phyloP scores from a whole-genome alignment of 768 basidiomycete genomes.

The Pleurotus tuoliensis region DNA sequence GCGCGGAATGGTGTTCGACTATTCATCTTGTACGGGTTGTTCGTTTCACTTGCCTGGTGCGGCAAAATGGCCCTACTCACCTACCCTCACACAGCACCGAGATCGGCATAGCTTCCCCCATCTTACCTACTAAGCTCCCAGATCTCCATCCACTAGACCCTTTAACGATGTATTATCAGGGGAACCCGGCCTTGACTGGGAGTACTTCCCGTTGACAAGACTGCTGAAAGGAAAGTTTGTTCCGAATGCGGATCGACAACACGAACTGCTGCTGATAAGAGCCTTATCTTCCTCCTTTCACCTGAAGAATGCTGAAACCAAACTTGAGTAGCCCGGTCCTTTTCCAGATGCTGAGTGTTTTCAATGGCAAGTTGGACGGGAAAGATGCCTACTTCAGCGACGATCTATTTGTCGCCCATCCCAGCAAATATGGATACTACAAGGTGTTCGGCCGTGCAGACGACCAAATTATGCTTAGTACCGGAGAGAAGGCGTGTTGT shows the following conservation, averaged over 20 bases:
- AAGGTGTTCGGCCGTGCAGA: slow-evolving; percentile 18
- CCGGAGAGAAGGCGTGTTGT: slow-evolving; percentile 14
- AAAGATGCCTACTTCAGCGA: slow-evolving; percentile 14
- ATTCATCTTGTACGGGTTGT: slow-evolving; percentile 28
- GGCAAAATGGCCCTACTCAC: too few species aligned
- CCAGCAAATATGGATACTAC: slow-evolving; percentile 16
- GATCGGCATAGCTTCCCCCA: slow-evolving; percentile 13
- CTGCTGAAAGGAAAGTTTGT: slow-evolving; percentile 8
- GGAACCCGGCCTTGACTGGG: slow-evolving; percentile 13
- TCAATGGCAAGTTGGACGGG: slow-evolving; percentile 10
- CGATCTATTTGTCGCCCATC: slow-evolving; percentile 22
- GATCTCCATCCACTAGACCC: neutral
- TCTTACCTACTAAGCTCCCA: slow-evolving; percentile 11
- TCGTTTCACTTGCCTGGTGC: slow-evolving; percentile 4
- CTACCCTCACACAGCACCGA: slow-evolving; percentile 8
- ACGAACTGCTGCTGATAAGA: slow-evolving; percentile 17
- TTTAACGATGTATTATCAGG: neutral
- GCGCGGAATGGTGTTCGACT: slow-evolving; percentile 27
- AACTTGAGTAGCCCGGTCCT: neutral
- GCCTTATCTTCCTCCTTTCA: neutral
- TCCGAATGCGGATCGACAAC: slow-evolving; percentile 12
- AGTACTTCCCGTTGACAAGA: slow-evolving; percentile 14
- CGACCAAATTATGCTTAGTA: slow-evolving; percentile 19
- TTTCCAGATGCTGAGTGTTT: slow-evolving; percentile 2
- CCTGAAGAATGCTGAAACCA: too few species aligned